These are phyloP conservation scores for Manihot esculenta DNA, from an alignment of 441 rosid species.

Conservation along the genomic window DNA sequence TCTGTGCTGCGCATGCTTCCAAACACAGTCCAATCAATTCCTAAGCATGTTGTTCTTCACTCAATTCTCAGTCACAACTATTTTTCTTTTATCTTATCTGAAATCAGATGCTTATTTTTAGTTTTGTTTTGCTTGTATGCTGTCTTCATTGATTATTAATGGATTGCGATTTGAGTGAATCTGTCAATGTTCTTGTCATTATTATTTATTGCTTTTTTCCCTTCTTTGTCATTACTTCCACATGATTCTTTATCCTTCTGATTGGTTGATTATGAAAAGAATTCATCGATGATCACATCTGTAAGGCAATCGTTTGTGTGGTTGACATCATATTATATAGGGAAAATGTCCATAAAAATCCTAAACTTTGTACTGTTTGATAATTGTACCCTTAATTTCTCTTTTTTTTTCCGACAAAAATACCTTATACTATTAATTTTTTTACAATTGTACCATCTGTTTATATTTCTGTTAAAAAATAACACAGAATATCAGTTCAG, in stretches of 20 bases:
- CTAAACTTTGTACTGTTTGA: too few species aligned
- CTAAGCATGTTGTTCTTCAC: conserved; percentile 5
- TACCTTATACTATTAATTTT: too few species aligned
- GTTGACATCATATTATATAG: background rate
- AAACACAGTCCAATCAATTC: background rate
- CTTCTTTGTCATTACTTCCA: background rate
- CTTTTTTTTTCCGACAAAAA: too few species aligned
- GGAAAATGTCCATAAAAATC: too few species aligned
- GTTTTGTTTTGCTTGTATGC: background rate
- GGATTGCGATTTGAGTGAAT: background rate
- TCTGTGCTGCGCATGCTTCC: background rate
- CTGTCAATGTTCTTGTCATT: background rate
- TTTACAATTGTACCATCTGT: too few species aligned
- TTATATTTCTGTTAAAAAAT: too few species aligned
- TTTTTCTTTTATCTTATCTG: background rate
- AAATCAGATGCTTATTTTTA: background rate
- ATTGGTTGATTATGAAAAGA: background rate
- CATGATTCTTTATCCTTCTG: background rate
- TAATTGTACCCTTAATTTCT: too few species aligned
- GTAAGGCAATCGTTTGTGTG: background rate
- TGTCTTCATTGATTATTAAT: background rate
- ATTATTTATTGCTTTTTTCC: background rate
- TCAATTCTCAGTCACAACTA: background rate
- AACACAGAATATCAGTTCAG: too few species aligned
- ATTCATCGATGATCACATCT: background rate